Conservation (phyloP, 148 eudicot species). For the Euryodendron excelsum region DNA sequence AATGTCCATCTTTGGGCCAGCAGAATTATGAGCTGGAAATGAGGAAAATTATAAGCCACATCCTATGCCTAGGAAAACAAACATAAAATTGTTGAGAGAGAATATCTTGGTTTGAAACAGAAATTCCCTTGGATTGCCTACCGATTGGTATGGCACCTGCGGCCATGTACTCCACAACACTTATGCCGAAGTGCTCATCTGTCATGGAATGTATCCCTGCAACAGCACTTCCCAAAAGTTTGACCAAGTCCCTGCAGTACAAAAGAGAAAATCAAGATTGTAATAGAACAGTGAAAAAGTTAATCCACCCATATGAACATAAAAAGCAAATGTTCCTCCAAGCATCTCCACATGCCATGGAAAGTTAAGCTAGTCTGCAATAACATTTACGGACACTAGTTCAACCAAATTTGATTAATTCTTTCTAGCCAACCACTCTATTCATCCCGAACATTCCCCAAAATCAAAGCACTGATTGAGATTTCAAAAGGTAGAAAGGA, state of each 20-base stretch:
- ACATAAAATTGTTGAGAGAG: background rate
- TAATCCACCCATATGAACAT: background rate
- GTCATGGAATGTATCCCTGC: slow-evolving; percentile 92
- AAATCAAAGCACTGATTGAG: background rate
- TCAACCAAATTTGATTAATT: background rate
- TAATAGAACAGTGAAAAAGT: background rate
- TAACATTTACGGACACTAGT: background rate
- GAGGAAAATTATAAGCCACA: background rate
- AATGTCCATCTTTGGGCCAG: slow-evolving; percentile 97
- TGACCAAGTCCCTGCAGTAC: slow-evolving; percentile 75
- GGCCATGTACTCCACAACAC: slow-evolving; percentile 97
- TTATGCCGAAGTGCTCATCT: slow-evolving; percentile 95
- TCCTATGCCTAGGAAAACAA: background rate
- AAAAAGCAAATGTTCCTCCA: background rate
- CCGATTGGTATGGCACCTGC: slow-evolving; percentile 98
- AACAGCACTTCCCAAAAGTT: slow-evolving; percentile 75
- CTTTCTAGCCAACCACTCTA: background rate
- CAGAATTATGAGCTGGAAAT: slow-evolving; percentile 87
- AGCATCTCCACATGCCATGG: background rate
- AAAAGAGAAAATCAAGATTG: background rate
- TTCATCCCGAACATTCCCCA: background rate
- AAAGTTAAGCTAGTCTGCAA: background rate
- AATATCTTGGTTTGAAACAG: background rate
- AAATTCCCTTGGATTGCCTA: slow-evolving; percentile 21
- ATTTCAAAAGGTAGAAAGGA: background rate